These are phyloP conservation scores for Daphne laureola DNA, from an alignment of 441 rosid genomes.

Conservation along the genomic window DNA sequence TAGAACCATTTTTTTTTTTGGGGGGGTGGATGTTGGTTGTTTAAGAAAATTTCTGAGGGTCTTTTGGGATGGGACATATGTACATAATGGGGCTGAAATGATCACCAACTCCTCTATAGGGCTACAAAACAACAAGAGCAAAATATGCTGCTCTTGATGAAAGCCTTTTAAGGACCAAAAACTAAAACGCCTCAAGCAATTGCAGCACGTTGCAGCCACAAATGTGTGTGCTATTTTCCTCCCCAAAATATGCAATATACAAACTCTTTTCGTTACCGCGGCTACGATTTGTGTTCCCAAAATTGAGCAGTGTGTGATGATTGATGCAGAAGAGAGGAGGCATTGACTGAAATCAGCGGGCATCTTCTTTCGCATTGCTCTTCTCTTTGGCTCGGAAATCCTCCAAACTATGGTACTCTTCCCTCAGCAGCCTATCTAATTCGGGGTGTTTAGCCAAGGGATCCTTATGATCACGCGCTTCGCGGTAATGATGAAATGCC, in stretches of 20 bases:
- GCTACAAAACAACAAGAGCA: conserved; percentile 17
- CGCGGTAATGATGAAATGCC: conserved; percentile 93
- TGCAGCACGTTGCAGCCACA: conserved; percentile 25
- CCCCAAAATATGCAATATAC: conserved; percentile 23
- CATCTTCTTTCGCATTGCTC: conserved; percentile 26
- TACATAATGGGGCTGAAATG: not conserved
- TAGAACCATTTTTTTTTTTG: not conserved
- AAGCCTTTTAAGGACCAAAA: conserved; percentile 3
- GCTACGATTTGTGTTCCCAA: conserved; percentile 20
- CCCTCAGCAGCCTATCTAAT: conserved; percentile 66
- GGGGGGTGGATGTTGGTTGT: not conserved
- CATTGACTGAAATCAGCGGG: conserved; percentile 19
- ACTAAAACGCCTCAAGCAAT: conserved; percentile 15
- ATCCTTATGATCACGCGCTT: conserved; percentile 29
- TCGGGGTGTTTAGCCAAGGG: conserved; percentile 63
- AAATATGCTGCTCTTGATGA: conserved; percentile 8
- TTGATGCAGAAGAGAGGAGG: not conserved
- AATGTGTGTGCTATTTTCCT: conserved; percentile 12
- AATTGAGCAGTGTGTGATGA: conserved; percentile 40
- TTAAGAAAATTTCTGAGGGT: not conserved
- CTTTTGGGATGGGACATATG: not conserved
- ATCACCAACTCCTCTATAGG: conserved; percentile 25
- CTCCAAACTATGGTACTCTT: conserved; percentile 54
- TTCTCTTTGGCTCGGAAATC: conserved; percentile 68
- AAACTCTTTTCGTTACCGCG: conserved; percentile 13